Conservation (phyloP, 805 yeast genomes). For the Wickerhamiella azyma region DNA sequence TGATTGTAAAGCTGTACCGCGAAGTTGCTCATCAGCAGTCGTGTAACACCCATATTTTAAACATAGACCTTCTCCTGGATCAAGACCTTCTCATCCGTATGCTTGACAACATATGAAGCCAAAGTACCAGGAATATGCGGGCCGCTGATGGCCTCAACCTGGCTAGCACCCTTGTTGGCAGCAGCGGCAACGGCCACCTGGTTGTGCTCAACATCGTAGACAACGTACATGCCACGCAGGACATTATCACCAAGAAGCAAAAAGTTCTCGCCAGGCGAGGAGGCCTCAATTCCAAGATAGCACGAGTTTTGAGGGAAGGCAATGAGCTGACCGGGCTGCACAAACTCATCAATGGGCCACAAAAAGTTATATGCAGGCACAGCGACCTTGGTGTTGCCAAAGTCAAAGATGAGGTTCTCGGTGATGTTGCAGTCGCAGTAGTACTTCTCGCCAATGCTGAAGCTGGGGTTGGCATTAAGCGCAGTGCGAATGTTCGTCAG, state of each 20-base stretch:
- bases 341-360: slow-evolving; percentile 26
- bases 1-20: too few relatives aligned
- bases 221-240: slow-evolving; percentile 46
- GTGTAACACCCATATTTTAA: not conserved
- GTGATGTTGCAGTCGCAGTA: slow-evolving; percentile 29
- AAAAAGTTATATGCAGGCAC: slow-evolving; percentile 25
- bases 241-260: slow-evolving; percentile 48
- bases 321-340: slow-evolving; percentile 20
- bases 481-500: slow-evolving; percentile 24
- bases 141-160: slow-evolving; percentile 20
- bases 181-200: slow-evolving; percentile 40
- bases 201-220: slow-evolving; percentile 44
- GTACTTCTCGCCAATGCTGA: slow-evolving; percentile 24
- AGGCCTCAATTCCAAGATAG: slow-evolving; percentile 24
- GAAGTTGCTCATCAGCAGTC: too few relatives aligned
- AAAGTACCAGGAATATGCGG: slow-evolving; percentile 16
- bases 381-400: slow-evolving; percentile 21
- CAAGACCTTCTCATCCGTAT: not conserved
- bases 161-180: slow-evolving; percentile 16
- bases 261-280: slow-evolving; percentile 22
- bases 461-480: slow-evolving; percentile 28
- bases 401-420: slow-evolving; percentile 20
- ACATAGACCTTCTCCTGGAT: not conserved
- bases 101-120: not conserved
- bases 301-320: slow-evolving; percentile 27